These are phyloP conservation scores for Neopestalotiopsis sp. DNA, from an alignment of 2,329 filamentous ascomycete species.

Conservation along the genomic window DNA sequence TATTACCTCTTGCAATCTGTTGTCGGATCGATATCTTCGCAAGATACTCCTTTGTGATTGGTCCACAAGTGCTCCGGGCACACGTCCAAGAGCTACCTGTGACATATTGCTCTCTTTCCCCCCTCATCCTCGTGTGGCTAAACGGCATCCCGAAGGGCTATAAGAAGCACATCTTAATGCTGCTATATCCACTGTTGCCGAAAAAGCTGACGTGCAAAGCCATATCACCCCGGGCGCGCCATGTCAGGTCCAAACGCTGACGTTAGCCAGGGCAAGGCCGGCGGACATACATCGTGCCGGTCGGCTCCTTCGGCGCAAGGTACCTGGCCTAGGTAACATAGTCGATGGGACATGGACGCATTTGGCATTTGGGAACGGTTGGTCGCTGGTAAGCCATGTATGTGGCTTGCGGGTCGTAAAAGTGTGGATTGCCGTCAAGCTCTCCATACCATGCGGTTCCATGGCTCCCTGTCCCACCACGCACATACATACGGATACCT, in stretches of 20 bases:
- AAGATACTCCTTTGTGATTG: neutral
- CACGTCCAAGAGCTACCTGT: neutral
- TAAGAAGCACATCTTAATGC: neutral
- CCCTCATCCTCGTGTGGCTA: neutral
- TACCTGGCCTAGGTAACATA: neutral
- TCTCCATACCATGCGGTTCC: neutral
- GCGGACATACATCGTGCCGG: neutral
- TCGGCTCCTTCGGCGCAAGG: slow-evolving; percentile 10
- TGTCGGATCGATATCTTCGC: neutral
- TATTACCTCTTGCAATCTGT: neutral
- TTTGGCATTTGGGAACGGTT: too few species aligned
- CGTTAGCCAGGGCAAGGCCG: neutral
- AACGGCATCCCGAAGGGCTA: neutral
- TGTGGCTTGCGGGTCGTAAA: neutral
- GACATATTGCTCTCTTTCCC: neutral
- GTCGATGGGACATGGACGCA: too few species aligned
- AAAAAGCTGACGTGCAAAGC: neutral
- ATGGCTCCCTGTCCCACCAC: neutral
- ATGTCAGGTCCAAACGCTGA: neutral
- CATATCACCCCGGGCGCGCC: neutral
- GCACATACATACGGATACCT: neutral
- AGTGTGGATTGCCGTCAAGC: neutral
- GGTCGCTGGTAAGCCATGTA: too few species aligned
- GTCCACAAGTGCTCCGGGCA: neutral
- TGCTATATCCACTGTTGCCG: neutral